phyloP scores from a whole-genome alignment of 371 early-diverging fungal genomes.

The Rhizopus delemar region DNA sequence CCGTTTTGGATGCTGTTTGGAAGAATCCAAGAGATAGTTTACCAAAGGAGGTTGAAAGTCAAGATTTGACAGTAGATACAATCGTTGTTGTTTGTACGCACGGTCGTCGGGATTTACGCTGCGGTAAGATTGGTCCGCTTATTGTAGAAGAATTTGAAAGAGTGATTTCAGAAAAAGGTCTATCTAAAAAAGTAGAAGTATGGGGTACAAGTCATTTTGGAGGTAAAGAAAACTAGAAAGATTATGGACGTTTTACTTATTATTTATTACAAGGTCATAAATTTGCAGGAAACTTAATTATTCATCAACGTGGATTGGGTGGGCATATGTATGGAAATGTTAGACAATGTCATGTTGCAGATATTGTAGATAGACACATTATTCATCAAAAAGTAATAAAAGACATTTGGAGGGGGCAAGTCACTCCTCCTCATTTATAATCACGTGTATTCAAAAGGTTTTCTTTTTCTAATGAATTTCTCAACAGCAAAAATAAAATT shows the following conservation, averaged over 20 bases:
- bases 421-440: conserved; percentile 31
- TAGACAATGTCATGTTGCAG: conserved; percentile 46
- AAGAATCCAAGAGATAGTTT: conserved; percentile 16
- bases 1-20: conserved; percentile 33
- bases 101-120: conserved; percentile 44
- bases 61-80: conserved; percentile 32
- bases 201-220: conserved; percentile 55
- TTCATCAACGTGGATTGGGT: conserved; percentile 47
- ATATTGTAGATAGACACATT: conserved; percentile 49
- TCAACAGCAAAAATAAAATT: too few relatives aligned
- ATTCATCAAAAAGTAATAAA: conserved; percentile 41
- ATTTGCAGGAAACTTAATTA: conserved; percentile 54
- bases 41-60: conserved; percentile 4
- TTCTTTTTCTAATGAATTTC: background rate
- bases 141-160: conserved; percentile 42
- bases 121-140: conserved; percentile 46
- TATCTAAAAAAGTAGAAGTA: conserved; percentile 37
- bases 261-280: conserved; percentile 39
- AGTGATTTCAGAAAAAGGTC: conserved; percentile 25
- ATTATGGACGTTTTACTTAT: background rate
- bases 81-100: conserved; percentile 52
- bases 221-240: conserved; percentile 26
- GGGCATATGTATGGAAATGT: conserved; percentile 58
- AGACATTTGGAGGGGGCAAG: conserved; percentile 49
- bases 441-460: background rate